Evolutionary conservation across 1,284 basidiomycete genomes (phyloP).

Genomic region (Trichosporon coremiiforme): DNA sequence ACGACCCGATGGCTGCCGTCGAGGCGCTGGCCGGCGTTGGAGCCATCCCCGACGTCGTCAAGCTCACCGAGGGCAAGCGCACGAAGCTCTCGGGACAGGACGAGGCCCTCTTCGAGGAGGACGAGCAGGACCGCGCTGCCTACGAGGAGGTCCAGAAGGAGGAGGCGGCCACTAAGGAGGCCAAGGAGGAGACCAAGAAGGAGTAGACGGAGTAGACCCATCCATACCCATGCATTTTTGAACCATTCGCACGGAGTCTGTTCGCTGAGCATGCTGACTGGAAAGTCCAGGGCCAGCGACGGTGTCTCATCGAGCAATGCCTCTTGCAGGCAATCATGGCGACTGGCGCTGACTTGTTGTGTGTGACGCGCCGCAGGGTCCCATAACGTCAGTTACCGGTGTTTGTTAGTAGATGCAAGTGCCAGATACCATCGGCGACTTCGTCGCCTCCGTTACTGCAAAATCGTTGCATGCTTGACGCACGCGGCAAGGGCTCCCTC

Average conservation of each 20-base stretch:
- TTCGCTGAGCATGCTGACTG: no score
- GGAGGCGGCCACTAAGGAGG: constrained; percentile 43
- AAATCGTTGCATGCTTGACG: constrained; percentile 7
- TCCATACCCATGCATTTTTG: constrained; percentile 20
- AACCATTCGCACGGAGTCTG: not conserved
- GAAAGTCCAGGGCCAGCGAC: no score
- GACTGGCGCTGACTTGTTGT: no score
- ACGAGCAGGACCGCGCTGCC: constrained; percentile 31
- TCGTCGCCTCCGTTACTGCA: no score
- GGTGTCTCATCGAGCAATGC: no score
- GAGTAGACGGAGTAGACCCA: constrained; percentile 25
- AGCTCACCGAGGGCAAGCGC: constrained; percentile 12
- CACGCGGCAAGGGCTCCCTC: constrained; percentile 12
- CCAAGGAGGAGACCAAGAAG: constrained; percentile 40
- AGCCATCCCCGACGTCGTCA: constrained; percentile 18
- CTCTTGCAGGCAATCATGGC: no score
- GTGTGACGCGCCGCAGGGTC: no score
- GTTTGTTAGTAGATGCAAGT: no score
- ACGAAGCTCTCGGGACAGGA: constrained; percentile 1
- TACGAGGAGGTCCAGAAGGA: constrained; percentile 37
- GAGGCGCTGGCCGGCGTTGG: constrained; percentile 23
- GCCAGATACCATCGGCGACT: no score
- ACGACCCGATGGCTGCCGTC: constrained; percentile 24
- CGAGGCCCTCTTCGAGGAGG: constrained; percentile 30
- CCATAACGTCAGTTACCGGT: no score